phyloP scores from a whole-genome alignment of 2,329 filamentous ascomycete species.

The Cucurbitaria berberidis region DNA sequence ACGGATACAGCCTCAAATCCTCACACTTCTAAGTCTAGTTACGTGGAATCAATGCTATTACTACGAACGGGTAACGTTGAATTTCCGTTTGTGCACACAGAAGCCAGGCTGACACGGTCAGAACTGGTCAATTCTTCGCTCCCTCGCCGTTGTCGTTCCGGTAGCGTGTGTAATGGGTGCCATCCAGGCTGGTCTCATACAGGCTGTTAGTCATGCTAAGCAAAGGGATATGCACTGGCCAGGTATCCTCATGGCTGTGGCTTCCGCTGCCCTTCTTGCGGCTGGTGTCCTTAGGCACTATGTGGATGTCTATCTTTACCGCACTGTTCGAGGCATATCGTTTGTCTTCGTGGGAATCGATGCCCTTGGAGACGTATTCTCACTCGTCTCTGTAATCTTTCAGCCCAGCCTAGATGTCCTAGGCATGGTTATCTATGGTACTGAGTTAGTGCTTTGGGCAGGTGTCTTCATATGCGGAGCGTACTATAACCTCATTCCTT shows the following conservation, averaged over 20 bases:
- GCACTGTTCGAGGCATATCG: slow-evolving; percentile 72
- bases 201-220: slow-evolving; percentile 58
- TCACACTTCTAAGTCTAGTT: slow-evolving; percentile 58
- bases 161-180: slow-evolving; percentile 65
- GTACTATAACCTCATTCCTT: slow-evolving; percentile 69
- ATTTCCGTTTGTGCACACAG: not conserved
- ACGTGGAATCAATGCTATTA: slow-evolving; percentile 65
- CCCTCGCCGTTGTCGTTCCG: slow-evolving; percentile 56
- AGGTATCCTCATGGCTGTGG: slow-evolving; percentile 68
- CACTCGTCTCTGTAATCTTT: slow-evolving; percentile 68
- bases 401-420: slow-evolving; percentile 64
- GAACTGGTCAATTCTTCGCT: slow-evolving; percentile 61
- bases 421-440: slow-evolving; percentile 71
- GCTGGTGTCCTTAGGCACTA: slow-evolving; percentile 72
- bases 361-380: slow-evolving; percentile 71
- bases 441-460: slow-evolving; percentile 70
- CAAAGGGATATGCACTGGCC: slow-evolving; percentile 63
- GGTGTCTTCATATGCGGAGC: slow-evolving; percentile 70
- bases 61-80: slow-evolving; percentile 51
- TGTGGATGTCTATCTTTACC: slow-evolving; percentile 70
- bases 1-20: slow-evolving; percentile 63
- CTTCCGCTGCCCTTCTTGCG: slow-evolving; percentile 68
- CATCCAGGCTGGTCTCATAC: slow-evolving; percentile 65
- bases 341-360: slow-evolving; percentile 76
- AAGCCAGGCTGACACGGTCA: slow-evolving; percentile 30